Conservation (phyloP, 2,329 filamentous ascomycete species). For the Trichoderma citrinoviride region DNA sequence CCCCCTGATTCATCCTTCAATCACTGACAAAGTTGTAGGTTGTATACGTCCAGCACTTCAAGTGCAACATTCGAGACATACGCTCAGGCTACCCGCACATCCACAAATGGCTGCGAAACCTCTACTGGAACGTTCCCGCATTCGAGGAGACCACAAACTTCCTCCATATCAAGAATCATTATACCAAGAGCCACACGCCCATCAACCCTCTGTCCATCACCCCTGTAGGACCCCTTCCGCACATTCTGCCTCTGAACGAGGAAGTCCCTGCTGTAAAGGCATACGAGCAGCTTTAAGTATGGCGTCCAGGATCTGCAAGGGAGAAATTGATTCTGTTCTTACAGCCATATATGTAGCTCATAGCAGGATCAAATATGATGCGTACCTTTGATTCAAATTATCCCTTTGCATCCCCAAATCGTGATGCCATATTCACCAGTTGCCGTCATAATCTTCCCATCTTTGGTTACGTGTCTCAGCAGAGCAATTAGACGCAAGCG, state of each 20-base stretch:
- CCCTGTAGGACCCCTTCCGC: slow-evolving; percentile 76
- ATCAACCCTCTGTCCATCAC: slow-evolving; percentile 71
- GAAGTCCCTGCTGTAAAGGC: slow-evolving; percentile 63
- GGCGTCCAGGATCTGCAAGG: too few relatives aligned
- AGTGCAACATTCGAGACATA: slow-evolving; percentile 81
- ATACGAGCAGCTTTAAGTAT: neutral
- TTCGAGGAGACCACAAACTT: slow-evolving; percentile 84
- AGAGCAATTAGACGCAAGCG: too few relatives aligned
- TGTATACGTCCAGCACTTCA: slow-evolving; percentile 83
- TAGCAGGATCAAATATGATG: too few relatives aligned
- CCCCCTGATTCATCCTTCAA: neutral
- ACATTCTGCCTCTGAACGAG: slow-evolving; percentile 72
- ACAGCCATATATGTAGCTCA: too few relatives aligned
- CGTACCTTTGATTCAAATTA: too few relatives aligned
- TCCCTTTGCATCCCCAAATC: too few relatives aligned
- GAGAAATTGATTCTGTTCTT: too few relatives aligned
- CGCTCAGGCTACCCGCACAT: slow-evolving; percentile 75
- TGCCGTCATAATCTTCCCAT: too few relatives aligned
- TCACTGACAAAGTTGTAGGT: slow-evolving; percentile 29
- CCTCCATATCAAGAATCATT: slow-evolving; percentile 83
- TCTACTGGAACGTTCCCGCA: slow-evolving; percentile 79
- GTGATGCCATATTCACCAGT: too few relatives aligned
- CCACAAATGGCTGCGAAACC: slow-evolving; percentile 73
- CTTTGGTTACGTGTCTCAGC: too few relatives aligned
- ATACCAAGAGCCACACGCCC: slow-evolving; percentile 58